phyloP scores from a whole-genome alignment of 371 early-diverging fungal genomes.

The Entomophthora muscae region DNA sequence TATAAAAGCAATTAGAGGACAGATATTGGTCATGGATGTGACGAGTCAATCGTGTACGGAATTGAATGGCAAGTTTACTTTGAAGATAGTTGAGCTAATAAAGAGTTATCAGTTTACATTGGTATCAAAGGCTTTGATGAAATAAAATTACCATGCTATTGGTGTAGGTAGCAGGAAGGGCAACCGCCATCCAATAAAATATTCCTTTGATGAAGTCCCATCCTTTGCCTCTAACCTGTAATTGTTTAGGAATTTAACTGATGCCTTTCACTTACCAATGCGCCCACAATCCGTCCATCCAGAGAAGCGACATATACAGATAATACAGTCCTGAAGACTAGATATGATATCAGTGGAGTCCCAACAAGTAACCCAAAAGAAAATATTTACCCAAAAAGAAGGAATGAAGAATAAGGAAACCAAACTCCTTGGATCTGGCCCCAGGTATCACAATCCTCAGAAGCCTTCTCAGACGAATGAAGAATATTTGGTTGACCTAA shows the following conservation, averaged over 20 bases:
- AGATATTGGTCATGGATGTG: constrained; percentile 70
- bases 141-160: constrained; percentile 61
- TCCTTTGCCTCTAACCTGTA: constrained; percentile 45
- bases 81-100: constrained; percentile 54
- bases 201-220: constrained; percentile 63
- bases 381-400: constrained; percentile 44
- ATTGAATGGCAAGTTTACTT: constrained; percentile 64
- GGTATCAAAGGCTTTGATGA: not conserved
- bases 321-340: constrained; percentile 63
- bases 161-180: constrained; percentile 89
- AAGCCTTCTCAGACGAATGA: constrained; percentile 41
- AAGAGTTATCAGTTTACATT: not conserved
- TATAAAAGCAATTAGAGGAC: constrained; percentile 70
- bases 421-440: constrained; percentile 55
- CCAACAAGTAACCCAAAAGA: too few species aligned
- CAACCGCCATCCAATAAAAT: constrained; percentile 77
- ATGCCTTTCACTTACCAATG: constrained; percentile 42
- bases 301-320: constrained; percentile 78
- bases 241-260: not conserved
- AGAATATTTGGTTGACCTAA: constrained; percentile 60
- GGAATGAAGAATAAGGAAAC: constrained; percentile 59
- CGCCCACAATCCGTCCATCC: constrained; percentile 83
- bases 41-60: constrained; percentile 69
- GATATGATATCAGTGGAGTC: too few species aligned
- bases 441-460: constrained; percentile 65